Base-by-base conservation (phyloP, 176 grass and related monocot species). In the Oryza glumipatula region DNA sequence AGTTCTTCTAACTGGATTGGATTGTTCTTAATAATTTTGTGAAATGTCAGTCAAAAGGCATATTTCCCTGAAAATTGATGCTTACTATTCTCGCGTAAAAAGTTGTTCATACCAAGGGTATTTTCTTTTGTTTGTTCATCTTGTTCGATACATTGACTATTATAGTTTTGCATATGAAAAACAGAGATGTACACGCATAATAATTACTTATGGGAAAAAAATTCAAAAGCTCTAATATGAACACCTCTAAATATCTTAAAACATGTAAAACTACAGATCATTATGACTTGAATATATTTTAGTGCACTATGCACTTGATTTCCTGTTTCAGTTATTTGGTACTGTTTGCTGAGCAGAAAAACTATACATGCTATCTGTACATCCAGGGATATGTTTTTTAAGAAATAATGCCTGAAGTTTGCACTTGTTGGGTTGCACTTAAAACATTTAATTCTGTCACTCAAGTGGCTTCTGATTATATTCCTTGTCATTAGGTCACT, bases 401-500 rank as follows among this genome's bases (percentile, higher is more conserved):
- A 49, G 47, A 49, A 15, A 65, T 13, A n/a, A 75, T 43, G 35
- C n/a, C 71, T 9, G 5, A 48, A 65, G 32, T 33, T 21, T 36
- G 71, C 44, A 33, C 43, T 39, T 23, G 17, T 38, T 72, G 11
- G 17, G 28, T 73, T 33, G 45, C 39, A 43, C 41, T 90, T 7
- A n/a, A 38, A 2, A 60, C 26, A 67, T 26, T 69, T 11, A 38
- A 15, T 80, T 76, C 39, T 47, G 13, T 68, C n/a, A 43, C 22
- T 7, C 58, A 63, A 80, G 47, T 79, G 74, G 69, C 65, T 73
- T 66, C 68, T 79, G n/a, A 52, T 84, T 43, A 79, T 45, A 28
- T 78, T 88, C 36, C 86, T 81, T 76, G 65, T 70, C 67, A 78
- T 88, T 68, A 98, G 95, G 89, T 86, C 92, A 81, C 74, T 91